phyloP scores from a whole-genome alignment of 441 rosid species.

The Codiaeum variegatum region DNA sequence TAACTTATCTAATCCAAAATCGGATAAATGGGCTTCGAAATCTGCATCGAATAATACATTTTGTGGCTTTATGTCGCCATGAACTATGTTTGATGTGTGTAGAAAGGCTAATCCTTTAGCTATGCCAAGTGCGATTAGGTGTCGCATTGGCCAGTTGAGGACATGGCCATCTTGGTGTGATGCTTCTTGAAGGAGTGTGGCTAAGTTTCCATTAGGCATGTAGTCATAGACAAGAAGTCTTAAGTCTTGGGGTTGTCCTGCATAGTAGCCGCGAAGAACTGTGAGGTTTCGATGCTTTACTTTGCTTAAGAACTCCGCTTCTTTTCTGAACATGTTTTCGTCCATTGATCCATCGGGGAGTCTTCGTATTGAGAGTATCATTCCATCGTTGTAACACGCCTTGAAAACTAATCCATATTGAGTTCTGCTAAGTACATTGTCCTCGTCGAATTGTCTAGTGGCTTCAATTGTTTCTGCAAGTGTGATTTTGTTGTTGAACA shows the following conservation, averaged over 20 bases:
- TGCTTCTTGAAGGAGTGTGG: conserved; percentile 93
- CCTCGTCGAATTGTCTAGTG: conserved; percentile 86
- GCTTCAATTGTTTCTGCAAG: conserved; percentile 87
- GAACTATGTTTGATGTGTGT: conserved; percentile 78
- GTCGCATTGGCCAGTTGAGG: conserved; percentile 99
- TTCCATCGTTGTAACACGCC: conserved; percentile 79
- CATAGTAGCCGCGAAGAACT: conserved; percentile 84
- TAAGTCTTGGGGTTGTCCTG: conserved; percentile 75
- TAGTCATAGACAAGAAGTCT: conserved; percentile 86
- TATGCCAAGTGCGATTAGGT: conserved; percentile 83
- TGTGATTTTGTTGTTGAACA: conserved; percentile 92
- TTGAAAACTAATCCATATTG: conserved; percentile 80
- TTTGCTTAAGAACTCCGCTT: conserved; percentile 81
- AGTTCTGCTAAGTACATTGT: conserved; percentile 83
- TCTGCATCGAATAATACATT: conserved; percentile 79
- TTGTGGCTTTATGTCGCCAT: conserved; percentile 81
- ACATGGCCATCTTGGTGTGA: conserved; percentile 98
- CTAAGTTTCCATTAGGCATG: conserved; percentile 96
- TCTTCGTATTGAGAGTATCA: conserved; percentile 84
- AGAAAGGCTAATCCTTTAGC: conserved; percentile 88
- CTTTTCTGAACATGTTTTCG: conserved; percentile 73
- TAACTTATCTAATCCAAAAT: conserved; percentile 72
- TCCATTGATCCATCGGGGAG: conserved; percentile 65
- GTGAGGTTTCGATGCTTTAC: conserved; percentile 84
- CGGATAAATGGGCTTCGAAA: conserved; percentile 70